Evolutionary conservation across 2,329 filamentous ascomycete species (phyloP).

Genomic region (Purpureocillium lavendulum): DNA sequence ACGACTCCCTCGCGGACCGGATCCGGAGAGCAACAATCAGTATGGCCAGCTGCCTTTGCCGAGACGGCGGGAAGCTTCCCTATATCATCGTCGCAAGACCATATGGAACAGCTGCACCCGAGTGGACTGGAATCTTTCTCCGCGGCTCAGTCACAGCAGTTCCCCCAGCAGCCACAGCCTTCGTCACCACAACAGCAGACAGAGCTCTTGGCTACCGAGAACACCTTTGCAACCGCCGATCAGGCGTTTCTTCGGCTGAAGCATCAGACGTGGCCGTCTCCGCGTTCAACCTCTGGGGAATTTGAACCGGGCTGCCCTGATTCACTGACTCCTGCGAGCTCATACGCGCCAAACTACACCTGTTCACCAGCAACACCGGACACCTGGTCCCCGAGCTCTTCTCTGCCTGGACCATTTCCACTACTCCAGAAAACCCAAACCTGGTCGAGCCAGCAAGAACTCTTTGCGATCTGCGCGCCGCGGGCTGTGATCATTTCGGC

Average conservation of each 20-base stretch:
- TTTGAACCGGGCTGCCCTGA: conserved; percentile 24
- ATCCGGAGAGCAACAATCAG: conserved; percentile 20
- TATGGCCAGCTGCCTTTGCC: conserved; percentile 16
- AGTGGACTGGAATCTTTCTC: conserved; percentile 13
- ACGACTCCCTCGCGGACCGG: conserved; percentile 13
- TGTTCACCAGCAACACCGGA: conserved; percentile 22
- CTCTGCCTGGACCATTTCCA: conserved; percentile 7
- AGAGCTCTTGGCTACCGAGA: too few species aligned
- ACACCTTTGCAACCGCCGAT: conserved; percentile 2
- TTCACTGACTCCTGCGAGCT: conserved; percentile 18
- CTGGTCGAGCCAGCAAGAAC: conserved; percentile 7
- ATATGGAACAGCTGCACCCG: conserved; percentile 13
- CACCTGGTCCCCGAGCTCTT: conserved; percentile 15
- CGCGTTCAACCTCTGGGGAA: conserved; percentile 27
- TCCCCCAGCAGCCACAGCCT: conserved; percentile 4
- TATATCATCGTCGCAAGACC: conserved; percentile 11
- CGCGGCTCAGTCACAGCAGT: conserved; percentile 6
- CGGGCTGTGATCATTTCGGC: conserved; percentile 8
- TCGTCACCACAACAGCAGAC: neutral
- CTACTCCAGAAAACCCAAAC: conserved; percentile 6
- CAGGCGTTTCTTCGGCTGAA: conserved; percentile 5
- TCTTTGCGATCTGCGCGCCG: conserved; percentile 16
- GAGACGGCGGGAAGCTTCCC: conserved; percentile 16
- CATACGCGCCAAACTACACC: conserved; percentile 15
- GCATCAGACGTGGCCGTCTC: conserved; percentile 24